These are phyloP conservation scores for Fusarium duplospermum DNA, from an alignment of 2,329 filamentous ascomycete species.

Conservation along the genomic window DNA sequence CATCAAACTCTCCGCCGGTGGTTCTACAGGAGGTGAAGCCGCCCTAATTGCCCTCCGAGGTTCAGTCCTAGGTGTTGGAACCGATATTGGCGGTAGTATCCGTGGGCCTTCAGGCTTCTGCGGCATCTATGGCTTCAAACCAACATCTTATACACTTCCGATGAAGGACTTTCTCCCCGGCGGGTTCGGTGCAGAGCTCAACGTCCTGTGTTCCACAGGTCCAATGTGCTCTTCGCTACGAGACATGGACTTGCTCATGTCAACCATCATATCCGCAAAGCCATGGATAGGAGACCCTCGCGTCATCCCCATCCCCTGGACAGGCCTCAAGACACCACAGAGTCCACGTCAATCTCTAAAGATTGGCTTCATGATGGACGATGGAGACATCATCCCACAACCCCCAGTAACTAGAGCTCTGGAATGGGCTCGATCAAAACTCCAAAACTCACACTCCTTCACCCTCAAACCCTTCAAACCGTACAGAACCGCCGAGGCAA, in stretches of 20 bases:
- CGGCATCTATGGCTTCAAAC: conserved; percentile 43
- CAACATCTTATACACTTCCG: conserved; percentile 41
- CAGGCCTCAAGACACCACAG: not conserved
- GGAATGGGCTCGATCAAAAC: conserved; percentile 45
- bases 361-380: conserved; percentile 56
- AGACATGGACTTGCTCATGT: conserved; percentile 51
- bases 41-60: conserved; percentile 54
- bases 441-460: not conserved
- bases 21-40: conserved; percentile 68
- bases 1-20: conserved; percentile 68
- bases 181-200: conserved; percentile 47
- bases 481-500: conserved; percentile 15
- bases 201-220: conserved; percentile 49
- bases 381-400: conserved; percentile 52
- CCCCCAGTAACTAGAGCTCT: conserved; percentile 52
- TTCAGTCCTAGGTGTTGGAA: conserved; percentile 52
- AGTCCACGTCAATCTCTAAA: conserved; percentile 38
- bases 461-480: conserved; percentile 26
- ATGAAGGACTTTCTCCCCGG: conserved; percentile 39
- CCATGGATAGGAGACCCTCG: conserved; percentile 48
- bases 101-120: conserved; percentile 45
- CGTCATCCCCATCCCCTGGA: conserved; percentile 49
- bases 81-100: conserved; percentile 53
- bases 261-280: conserved; percentile 32
- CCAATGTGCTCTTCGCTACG: conserved; percentile 49